Conservation (phyloP, 371 early-diverging fungal species). For the Mucor indicus region DNA sequence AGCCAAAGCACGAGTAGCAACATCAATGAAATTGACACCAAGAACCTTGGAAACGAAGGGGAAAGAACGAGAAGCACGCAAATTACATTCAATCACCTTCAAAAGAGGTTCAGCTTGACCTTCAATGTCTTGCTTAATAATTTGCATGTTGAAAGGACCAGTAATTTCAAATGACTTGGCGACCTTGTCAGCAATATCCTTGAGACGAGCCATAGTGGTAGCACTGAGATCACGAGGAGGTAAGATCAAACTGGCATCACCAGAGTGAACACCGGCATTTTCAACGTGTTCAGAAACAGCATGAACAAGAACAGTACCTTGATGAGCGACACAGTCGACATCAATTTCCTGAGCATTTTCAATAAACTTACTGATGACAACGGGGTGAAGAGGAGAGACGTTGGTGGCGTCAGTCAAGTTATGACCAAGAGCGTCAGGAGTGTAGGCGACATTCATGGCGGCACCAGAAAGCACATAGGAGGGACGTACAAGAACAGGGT, state of each 20-base stretch:
- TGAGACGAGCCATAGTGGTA: constrained; percentile 64
- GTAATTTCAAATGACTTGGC: constrained; percentile 88
- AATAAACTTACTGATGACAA: constrained; percentile 93
- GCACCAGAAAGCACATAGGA: constrained; percentile 95
- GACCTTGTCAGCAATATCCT: constrained; percentile 79
- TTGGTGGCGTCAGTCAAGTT: constrained; percentile 80
- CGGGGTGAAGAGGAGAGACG: constrained; percentile 89
- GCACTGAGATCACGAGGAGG: constrained; percentile 76
- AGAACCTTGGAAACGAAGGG: constrained; percentile 95
- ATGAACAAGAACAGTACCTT: constrained; percentile 80
- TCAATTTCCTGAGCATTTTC: constrained; percentile 92
- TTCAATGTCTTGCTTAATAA: constrained; percentile 62
- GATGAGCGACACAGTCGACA: constrained; percentile 85
- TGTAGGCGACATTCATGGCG: constrained; percentile 93
- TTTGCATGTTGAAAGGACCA: constrained; percentile 95
- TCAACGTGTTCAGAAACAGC: constrained; percentile 95
- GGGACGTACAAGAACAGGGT: constrained; percentile 92
- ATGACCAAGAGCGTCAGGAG: constrained; percentile 61
- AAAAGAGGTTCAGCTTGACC: constrained; percentile 37
- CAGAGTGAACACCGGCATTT: constrained; percentile 96
- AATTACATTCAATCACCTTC: constrained; percentile 96
- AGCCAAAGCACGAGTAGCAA: constrained; percentile 81
- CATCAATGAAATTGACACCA: constrained; percentile 85
- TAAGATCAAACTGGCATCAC: constrained; percentile 91
- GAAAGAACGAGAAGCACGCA: constrained; percentile 94